Percentiles rank a stretch among this genome's conserved stretches.
Conservation (phyloP, 441 rosid genomes). For the Aquilaria agallochum region DNA sequence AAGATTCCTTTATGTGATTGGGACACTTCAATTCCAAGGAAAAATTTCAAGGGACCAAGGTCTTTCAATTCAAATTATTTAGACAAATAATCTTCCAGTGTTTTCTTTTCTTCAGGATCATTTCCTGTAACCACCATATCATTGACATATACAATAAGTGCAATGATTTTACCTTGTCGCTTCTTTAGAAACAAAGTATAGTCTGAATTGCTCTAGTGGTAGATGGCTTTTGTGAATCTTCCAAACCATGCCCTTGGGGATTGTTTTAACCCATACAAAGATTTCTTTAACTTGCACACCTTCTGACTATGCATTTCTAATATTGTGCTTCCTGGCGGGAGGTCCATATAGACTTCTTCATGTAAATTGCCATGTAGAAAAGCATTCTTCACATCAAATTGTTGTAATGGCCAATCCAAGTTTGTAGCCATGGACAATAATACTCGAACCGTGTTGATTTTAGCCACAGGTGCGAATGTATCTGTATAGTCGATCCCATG, state of each 20-base stretch:
- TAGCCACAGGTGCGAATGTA: too few species aligned
- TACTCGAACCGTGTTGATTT: too few species aligned
- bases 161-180: not conserved
- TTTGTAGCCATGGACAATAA: not conserved
- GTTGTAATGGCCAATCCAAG: not conserved
- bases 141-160: not conserved
- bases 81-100: not conserved
- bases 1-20: too few species aligned
- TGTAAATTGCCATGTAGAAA: not conserved
- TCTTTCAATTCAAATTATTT: not conserved
- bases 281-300: not conserved
- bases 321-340: not conserved
- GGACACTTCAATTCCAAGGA: too few species aligned
- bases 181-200: not conserved
- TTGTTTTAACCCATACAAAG: not conserved
- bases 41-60: not conserved
- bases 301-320: not conserved
- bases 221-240: not conserved
- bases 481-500: too few species aligned
- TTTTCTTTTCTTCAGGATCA: not conserved
- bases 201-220: not conserved
- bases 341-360: not conserved
- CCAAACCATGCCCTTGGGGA: slow-evolving; percentile 1
- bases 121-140: not conserved
- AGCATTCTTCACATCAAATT: not conserved